Percentiles rank a stretch among this genome's conserved stretches.
These are phyloP conservation scores for Saposhnikovia divaricata DNA, from an alignment of 129 eudicot genomes.

Conservation along the genomic window DNA sequence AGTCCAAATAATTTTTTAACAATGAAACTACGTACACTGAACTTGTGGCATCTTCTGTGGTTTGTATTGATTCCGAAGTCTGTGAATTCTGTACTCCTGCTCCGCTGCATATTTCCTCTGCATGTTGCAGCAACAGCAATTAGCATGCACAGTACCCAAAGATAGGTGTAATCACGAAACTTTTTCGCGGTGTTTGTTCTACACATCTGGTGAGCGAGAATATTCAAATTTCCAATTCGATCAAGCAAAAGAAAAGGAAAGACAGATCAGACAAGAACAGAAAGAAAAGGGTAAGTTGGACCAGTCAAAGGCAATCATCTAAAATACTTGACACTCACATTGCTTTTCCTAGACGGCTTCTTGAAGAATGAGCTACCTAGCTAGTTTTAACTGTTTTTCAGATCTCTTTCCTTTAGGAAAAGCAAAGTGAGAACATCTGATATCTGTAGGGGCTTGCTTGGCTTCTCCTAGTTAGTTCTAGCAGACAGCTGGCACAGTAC, in stretches of 20 bases:
- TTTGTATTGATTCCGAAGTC: no score
- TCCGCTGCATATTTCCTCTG: no score
- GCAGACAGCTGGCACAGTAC: slow-evolving; percentile 11
- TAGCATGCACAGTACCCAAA: neutral
- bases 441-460: neutral
- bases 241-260: neutral
- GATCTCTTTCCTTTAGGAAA: slow-evolving; percentile 10
- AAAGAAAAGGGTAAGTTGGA: slow-evolving; percentile 12
- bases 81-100: no score
- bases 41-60: no score
- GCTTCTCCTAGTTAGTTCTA: slow-evolving; percentile 5
- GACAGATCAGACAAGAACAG: neutral
- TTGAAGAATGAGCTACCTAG: slow-evolving; percentile 18
- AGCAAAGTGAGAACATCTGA: slow-evolving; percentile 9
- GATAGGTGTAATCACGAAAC: neutral
- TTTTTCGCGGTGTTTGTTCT: neutral
- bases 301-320: slow-evolving; percentile 36
- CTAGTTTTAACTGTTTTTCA: slow-evolving; percentile 15
- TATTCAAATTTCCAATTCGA: neutral
- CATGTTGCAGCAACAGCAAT: no score
- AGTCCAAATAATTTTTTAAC: no score
- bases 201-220: neutral
- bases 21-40: no score
- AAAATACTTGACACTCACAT: neutral
- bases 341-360: slow-evolving; percentile 24